Conservation (phyloP, 2,329 filamentous ascomycete species). For the Paecilomyces niveus region DNA sequence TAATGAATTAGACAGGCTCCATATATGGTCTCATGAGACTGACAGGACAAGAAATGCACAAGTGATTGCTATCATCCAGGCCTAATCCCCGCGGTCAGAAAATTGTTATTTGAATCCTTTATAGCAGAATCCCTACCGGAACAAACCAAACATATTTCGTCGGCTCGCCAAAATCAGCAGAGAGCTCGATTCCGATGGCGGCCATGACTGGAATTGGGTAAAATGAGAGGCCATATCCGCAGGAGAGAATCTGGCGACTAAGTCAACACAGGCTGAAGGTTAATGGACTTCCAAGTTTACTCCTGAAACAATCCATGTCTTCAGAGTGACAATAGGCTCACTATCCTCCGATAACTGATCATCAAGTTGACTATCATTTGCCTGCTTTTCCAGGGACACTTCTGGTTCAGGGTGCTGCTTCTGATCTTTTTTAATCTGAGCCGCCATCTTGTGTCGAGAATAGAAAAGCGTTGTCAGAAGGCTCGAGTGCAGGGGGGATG, state of each 20-base stretch:
- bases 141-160: constrained; percentile 24
- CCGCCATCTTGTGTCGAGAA: not conserved
- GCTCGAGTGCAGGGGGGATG: not conserved
- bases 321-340: constrained; percentile 15
- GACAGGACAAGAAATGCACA: constrained; percentile 36
- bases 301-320: constrained; percentile 19
- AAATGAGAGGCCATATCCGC: constrained; percentile 28
- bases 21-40: not conserved
- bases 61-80: constrained; percentile 33
- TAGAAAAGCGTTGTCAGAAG: not conserved
- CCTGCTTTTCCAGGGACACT: not conserved
- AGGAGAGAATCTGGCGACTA: constrained; percentile 21
- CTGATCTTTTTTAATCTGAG: not conserved
- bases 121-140: constrained; percentile 8
- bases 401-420: not conserved
- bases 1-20: not conserved
- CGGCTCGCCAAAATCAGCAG: constrained; percentile 20
- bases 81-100: constrained; percentile 6
- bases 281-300: constrained; percentile 6
- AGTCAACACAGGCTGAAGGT: not conserved
- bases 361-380: not conserved
- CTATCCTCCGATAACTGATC: not conserved
- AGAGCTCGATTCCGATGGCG: constrained; percentile 18
- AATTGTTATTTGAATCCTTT: not conserved
- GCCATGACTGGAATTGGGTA: constrained; percentile 22